These are phyloP conservation scores for Annona cherimola DNA, from an alignment of 164 flowering plant genomes.

Conservation along the genomic window DNA sequence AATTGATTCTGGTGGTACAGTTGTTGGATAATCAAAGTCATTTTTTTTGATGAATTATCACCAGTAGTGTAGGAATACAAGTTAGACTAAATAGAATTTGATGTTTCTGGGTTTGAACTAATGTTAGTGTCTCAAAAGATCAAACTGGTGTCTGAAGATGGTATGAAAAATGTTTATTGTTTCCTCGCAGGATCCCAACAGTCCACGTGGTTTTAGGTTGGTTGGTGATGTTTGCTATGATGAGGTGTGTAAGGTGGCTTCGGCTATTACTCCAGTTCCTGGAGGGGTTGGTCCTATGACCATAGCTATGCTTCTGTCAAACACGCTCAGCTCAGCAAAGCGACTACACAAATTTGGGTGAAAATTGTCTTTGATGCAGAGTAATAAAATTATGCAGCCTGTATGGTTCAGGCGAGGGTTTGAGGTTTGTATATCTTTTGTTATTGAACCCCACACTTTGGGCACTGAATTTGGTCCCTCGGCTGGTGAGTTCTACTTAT, in stretches of 20 bases:
- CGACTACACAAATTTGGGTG: constrained; percentile 49
- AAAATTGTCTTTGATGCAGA: too few species aligned
- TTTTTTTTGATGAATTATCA: too few species aligned
- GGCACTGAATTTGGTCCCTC: neutral
- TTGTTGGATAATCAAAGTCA: too few species aligned
- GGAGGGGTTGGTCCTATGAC: constrained; percentile 99
- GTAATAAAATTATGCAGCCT: neutral
- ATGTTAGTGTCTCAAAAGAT: too few species aligned
- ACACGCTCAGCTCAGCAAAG: constrained; percentile 77
- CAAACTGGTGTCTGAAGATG: neutral
- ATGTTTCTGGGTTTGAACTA: too few species aligned
- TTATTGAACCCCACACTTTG: neutral
- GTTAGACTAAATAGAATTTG: too few species aligned
- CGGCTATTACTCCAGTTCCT: constrained; percentile 96
- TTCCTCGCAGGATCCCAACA: constrained; percentile 52
- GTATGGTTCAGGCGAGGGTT: neutral
- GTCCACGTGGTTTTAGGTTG: constrained; percentile 69
- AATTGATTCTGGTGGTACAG: too few species aligned
- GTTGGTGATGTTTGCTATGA: constrained; percentile 96
- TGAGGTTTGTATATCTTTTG: neutral
- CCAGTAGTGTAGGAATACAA: too few species aligned
- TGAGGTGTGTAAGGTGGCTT: constrained; percentile 76
- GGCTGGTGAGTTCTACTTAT: neutral
- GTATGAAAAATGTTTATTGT: neutral
- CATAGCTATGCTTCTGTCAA: constrained; percentile 92